A percentile compares a stretch with the other conserved stretches of the same genome.
Evolutionary conservation across 176 grass and related monocot species (phyloP).

Genomic region (Dactylis glomerata): DNA sequence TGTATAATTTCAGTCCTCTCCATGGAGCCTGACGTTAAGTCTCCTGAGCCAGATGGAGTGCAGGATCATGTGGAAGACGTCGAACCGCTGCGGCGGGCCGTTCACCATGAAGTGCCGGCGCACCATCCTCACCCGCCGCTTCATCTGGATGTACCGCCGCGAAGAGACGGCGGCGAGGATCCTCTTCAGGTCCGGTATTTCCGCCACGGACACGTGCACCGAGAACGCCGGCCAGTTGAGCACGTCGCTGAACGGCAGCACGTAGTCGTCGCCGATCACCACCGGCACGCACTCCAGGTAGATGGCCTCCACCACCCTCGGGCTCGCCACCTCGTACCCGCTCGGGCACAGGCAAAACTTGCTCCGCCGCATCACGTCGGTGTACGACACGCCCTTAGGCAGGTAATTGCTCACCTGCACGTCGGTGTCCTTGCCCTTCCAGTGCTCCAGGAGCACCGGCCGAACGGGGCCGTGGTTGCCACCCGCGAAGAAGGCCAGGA

Average conservation of each 20-base stretch:
- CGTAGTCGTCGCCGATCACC: slow-evolving; percentile 67
- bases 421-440: slow-evolving; percentile 45
- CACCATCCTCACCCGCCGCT: slow-evolving; percentile 47
- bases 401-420: slow-evolving; percentile 81
- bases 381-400: slow-evolving; percentile 55
- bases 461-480: slow-evolving; percentile 79
- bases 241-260: slow-evolving; percentile 73
- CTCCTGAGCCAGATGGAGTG: slow-evolving; percentile 90
- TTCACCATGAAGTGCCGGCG: slow-evolving; percentile 71
- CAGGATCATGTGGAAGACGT: slow-evolving; percentile 83
- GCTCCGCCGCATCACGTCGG: slow-evolving; percentile 71
- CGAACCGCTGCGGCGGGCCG: slow-evolving; percentile 45
- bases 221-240: slow-evolving; percentile 84
- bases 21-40: slow-evolving; percentile 54
- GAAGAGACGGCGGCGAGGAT: slow-evolving; percentile 57
- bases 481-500: slow-evolving; percentile 86
- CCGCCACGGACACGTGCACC: slow-evolving; percentile 47
- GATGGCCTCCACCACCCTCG: slow-evolving; percentile 75
- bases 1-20: not conserved
- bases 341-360: slow-evolving; percentile 83
- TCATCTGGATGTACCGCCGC: slow-evolving; percentile 74
- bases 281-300: slow-evolving; percentile 89
- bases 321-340: slow-evolving; percentile 93
- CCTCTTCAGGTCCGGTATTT: slow-evolving; percentile 58
- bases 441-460: slow-evolving; percentile 51